phyloP scores from a whole-genome alignment of 805 yeast genomes.

The Debaryomyces hansenii region DNA sequence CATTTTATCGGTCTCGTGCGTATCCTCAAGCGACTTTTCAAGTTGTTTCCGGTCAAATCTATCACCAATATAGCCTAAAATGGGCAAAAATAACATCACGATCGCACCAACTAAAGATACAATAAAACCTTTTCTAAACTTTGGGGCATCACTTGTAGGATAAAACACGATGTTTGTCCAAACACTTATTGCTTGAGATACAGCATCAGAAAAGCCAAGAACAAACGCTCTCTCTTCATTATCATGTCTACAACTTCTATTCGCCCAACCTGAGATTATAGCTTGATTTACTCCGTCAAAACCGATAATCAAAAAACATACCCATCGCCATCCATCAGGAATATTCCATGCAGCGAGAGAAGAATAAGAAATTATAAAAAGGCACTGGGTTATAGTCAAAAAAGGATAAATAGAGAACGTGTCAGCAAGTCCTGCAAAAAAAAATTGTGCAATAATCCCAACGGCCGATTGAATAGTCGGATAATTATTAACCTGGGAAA shows the following conservation, averaged over 20 bases:
- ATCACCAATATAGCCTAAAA: constrained; percentile 22
- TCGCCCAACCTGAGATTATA: constrained; percentile 43
- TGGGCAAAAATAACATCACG: constrained; percentile 35
- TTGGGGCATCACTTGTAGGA: constrained; percentile 42
- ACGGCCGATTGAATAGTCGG: constrained; percentile 43
- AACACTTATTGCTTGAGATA: constrained; percentile 44
- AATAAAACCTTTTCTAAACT: constrained; percentile 39
- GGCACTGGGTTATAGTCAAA: constrained; percentile 25
- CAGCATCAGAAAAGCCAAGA: constrained; percentile 3
- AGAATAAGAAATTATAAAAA: constrained; percentile 36
- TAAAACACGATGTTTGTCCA: constrained; percentile 47
- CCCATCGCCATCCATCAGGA: constrained; percentile 40
- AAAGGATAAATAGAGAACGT: constrained; percentile 37
- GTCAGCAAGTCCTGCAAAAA: constrained; percentile 38
- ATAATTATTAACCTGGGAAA: constrained; percentile 36
- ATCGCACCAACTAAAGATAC: constrained; percentile 33
- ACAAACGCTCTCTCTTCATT: constrained; percentile 5
- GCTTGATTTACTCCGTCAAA: constrained; percentile 37
- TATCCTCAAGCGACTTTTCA: not conserved
- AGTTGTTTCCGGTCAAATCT: constrained; percentile 21
- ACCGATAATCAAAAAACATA: constrained; percentile 37
- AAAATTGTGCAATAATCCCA: constrained; percentile 40
- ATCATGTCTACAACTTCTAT: constrained; percentile 22
- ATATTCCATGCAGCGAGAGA: constrained; percentile 43
- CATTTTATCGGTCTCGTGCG: no score